Evolutionary conservation across 148 eudicot species (phyloP).

Genomic region (Heliamphora exappendiculata): DNA sequence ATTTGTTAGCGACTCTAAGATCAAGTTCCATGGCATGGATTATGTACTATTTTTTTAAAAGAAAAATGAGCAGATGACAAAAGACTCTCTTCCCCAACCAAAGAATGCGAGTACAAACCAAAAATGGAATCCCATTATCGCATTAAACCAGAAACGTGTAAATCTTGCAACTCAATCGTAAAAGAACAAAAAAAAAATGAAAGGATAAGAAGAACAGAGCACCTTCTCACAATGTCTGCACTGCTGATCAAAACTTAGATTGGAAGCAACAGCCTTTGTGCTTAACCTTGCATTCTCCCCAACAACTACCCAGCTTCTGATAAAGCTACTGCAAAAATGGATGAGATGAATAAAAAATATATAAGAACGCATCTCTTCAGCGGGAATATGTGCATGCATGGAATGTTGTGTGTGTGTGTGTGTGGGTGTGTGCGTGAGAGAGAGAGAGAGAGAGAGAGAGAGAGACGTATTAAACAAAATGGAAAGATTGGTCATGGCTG

Average conservation of each 20-base stretch:
- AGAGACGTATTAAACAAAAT: too few species aligned
- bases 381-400: too few species aligned
- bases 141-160: not conserved
- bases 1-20: not conserved
- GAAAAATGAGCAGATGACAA: not conserved
- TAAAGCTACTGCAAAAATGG: conserved; percentile 56
- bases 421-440: not conserved
- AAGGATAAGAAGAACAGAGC: not conserved
- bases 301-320: conserved; percentile 66
- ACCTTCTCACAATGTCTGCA: conserved; percentile 97
- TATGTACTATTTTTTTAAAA: not conserved
- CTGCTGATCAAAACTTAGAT: conserved; percentile 77
- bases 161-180: not conserved
- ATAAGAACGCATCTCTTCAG: not conserved
- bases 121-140: not conserved
- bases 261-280: conserved; percentile 66
- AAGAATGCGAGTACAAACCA: not conserved
- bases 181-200: not conserved
- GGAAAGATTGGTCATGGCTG: not conserved
- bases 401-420: not conserved
- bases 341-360: conserved; percentile 10
- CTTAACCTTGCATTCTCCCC: conserved; percentile 67
- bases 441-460: not conserved
- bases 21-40: not conserved
- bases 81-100: not conserved